phyloP scores from a whole-genome alignment of 1,284 basidiomycete genomes.

The Cryptococcus sp. region DNA sequence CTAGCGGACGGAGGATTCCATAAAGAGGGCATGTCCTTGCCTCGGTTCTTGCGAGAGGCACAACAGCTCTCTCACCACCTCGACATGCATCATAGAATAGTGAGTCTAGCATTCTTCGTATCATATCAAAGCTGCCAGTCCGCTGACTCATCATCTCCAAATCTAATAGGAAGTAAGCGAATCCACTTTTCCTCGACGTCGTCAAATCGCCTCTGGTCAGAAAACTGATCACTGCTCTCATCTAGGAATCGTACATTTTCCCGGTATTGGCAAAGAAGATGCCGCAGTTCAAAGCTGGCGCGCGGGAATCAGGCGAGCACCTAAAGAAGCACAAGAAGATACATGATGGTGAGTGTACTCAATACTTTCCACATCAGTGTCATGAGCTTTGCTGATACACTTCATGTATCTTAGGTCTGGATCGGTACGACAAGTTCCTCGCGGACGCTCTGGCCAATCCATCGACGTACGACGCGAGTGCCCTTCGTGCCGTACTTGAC shows the following conservation, averaged over 20 bases:
- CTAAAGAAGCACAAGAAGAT: constrained; percentile 66
- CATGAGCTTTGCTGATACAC: constrained; percentile 1
- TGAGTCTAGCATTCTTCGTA: constrained; percentile 49
- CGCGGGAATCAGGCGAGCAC: constrained; percentile 58
- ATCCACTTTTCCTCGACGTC: too few relatives aligned
- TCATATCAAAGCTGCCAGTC: too few relatives aligned
- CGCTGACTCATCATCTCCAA: too few relatives aligned
- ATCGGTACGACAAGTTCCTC: constrained; percentile 58
- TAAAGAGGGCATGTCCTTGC: constrained; percentile 56
- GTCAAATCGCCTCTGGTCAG: too few relatives aligned
- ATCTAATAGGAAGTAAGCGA: too few relatives aligned
- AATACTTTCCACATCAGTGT: too few relatives aligned
- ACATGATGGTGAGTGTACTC: constrained; percentile 59
- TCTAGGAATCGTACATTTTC: constrained; percentile 60
- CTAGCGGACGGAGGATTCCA: constrained; percentile 60
- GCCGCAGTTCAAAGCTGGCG: constrained; percentile 59
- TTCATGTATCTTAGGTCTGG: constrained; percentile 56
- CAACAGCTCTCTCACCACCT: constrained; percentile 58
- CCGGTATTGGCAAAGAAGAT: constrained; percentile 65
- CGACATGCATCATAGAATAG: constrained; percentile 68
- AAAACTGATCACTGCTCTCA: too few relatives aligned
- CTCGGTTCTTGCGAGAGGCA: constrained; percentile 57
- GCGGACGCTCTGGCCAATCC: constrained; percentile 58
- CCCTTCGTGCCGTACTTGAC: constrained; percentile 64
- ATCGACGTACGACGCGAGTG: constrained; percentile 60